Percentiles rank a stretch among this genome's conserved stretches.
phyloP scores from a whole-genome alignment of 1,139 yeast genomes.

The Magnusiomyces suaveolens region DNA sequence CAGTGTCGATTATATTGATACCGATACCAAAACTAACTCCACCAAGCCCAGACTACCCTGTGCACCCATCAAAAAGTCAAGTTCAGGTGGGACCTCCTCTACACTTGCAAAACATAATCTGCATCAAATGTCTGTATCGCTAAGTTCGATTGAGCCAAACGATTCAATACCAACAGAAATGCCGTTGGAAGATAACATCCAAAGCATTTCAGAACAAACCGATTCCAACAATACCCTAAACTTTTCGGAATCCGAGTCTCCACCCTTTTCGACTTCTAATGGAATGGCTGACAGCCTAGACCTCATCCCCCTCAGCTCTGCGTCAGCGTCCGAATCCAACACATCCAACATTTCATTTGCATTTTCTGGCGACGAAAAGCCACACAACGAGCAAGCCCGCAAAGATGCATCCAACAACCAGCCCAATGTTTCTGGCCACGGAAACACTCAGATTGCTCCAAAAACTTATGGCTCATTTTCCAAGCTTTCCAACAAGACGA shows the following conservation, averaged over 20 bases:
- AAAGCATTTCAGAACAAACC: not conserved
- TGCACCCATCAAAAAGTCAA: not conserved
- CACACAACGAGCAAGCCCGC: not conserved
- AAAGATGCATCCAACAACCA: not conserved
- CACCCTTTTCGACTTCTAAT: not conserved
- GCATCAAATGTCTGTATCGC: not conserved
- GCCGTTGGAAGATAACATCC: not conserved
- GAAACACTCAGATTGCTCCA: not conserved
- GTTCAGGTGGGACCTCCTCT: not conserved
- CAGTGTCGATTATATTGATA: not conserved
- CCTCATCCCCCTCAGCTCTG: not conserved
- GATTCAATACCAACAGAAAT: not conserved
- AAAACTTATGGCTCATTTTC: not conserved
- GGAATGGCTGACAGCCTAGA: not conserved
- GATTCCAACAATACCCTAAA: not conserved
- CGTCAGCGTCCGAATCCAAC: not conserved
- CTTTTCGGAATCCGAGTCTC: not conserved
- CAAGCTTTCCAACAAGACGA: not conserved
- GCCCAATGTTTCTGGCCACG: not conserved
- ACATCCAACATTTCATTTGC: not conserved
- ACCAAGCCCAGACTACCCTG: not conserved
- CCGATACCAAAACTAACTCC: not conserved
- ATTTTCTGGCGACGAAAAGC: not conserved
- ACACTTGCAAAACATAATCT: not conserved
- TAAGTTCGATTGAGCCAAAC: not conserved